phyloP scores from a whole-genome alignment of 2,329 filamentous ascomycete species.

The Ophiostoma piceae region DNA sequence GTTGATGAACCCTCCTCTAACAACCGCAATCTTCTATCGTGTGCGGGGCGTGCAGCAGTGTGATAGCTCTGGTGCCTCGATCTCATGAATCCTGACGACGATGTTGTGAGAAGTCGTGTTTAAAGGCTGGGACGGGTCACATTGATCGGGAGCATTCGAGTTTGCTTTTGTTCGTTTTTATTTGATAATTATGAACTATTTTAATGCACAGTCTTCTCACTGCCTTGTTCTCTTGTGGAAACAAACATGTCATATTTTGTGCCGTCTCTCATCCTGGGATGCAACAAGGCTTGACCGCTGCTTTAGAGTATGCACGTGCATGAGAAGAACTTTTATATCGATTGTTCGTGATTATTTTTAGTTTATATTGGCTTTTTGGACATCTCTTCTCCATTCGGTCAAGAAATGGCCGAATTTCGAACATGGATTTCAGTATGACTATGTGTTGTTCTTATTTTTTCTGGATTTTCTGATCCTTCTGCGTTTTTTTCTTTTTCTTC shows the following conservation, averaged over 20 bases:
- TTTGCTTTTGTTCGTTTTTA: background rate
- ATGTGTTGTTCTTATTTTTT: background rate
- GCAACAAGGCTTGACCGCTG: slow-evolving; percentile 3
- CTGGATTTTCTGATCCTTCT: too few species aligned
- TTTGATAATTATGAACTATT: background rate
- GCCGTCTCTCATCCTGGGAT: background rate
- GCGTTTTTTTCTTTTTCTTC: too few species aligned
- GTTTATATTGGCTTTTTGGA: background rate
- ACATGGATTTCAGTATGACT: background rate
- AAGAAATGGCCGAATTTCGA: background rate
- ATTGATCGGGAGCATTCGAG: background rate
- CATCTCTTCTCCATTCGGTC: background rate
- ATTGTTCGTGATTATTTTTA: background rate
- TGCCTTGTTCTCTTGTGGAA: background rate
- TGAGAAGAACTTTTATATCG: background rate
- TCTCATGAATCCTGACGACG: background rate
- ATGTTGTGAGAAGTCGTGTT: background rate
- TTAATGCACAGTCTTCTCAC: background rate
- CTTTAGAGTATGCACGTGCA: background rate
- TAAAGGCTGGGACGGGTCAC: background rate
- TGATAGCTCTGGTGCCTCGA: background rate
- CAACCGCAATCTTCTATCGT: background rate
- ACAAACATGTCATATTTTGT: background rate
- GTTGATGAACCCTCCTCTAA: background rate
- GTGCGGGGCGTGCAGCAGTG: background rate